phyloP scores from a whole-genome alignment of 306 rosid genomes.

The Quercus bicolor region DNA sequence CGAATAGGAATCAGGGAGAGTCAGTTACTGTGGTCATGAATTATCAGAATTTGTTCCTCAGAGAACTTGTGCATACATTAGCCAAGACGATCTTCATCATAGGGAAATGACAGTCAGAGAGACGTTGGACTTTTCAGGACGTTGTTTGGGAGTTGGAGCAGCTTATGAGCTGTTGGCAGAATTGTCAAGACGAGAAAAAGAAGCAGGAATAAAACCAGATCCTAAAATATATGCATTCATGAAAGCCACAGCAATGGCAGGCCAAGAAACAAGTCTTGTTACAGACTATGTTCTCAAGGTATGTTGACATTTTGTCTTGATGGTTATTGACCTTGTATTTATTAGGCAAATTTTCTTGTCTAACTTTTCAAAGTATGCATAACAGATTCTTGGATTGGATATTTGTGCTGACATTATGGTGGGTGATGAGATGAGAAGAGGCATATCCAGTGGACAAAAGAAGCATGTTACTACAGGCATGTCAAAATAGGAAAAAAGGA shows the following conservation, averaged over 20 bases:
- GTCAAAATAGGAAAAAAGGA: constrained; percentile 1
- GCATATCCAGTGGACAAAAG: constrained; percentile 91
- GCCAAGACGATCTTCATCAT: constrained; percentile 85
- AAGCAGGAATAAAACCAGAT: constrained; percentile 60
- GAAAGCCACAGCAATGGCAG: constrained; percentile 70
- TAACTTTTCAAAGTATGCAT: constrained; percentile 21
- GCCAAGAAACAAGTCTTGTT: constrained; percentile 61
- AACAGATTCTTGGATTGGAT: constrained; percentile 84
- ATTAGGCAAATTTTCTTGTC: constrained; percentile 7
- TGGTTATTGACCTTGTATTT: not conserved
- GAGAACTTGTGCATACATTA: constrained; percentile 86
- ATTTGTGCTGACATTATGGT: constrained; percentile 77
- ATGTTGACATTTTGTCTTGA: constrained; percentile 15
- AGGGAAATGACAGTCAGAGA: constrained; percentile 88
- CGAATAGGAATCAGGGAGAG: constrained; percentile 58
- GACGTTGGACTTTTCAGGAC: constrained; percentile 70
- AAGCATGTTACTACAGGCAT: constrained; percentile 81
- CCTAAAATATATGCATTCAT: constrained; percentile 74
- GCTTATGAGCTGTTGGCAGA: constrained; percentile 56
- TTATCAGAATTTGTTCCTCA: constrained; percentile 78
- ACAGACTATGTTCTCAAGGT: constrained; percentile 89
- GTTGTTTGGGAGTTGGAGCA: constrained; percentile 71
- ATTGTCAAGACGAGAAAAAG: constrained; percentile 56
- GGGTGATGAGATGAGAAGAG: constrained; percentile 93
- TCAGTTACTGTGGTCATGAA: constrained; percentile 89